phyloP scores from a whole-genome alignment of 768 basidiomycete species.

The Coprinopsis cinerea region DNA sequence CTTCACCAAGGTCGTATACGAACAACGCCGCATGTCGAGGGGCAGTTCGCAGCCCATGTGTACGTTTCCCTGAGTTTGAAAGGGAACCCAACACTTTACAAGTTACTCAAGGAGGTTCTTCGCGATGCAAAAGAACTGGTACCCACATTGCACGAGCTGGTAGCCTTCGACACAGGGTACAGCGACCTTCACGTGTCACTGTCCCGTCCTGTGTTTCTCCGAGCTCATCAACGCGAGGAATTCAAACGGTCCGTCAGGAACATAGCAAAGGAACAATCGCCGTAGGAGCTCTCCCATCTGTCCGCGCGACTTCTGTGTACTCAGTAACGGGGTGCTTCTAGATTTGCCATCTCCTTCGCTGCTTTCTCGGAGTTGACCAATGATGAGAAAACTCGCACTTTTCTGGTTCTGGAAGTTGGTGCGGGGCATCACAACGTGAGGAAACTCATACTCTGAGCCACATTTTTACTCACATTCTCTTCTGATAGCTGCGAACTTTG shows the following conservation, averaged over 20 bases:
- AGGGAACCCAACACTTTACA: slow-evolving; percentile 36
- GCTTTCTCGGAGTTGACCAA: slow-evolving; percentile 66
- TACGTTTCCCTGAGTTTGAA: slow-evolving; percentile 58
- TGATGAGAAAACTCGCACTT: slow-evolving; percentile 76
- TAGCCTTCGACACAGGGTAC: slow-evolving; percentile 15
- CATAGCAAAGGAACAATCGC: slow-evolving; percentile 37
- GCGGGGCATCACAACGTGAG: slow-evolving; percentile 75
- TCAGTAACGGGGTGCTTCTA: slow-evolving; percentile 21
- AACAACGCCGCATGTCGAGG: slow-evolving; percentile 73
- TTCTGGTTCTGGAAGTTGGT: slow-evolving; percentile 77
- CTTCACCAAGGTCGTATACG: slow-evolving; percentile 82
- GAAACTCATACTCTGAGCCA: neutral
- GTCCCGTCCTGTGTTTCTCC: slow-evolving; percentile 74
- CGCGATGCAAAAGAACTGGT: slow-evolving; percentile 36
- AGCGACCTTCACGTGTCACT: slow-evolving; percentile 78
- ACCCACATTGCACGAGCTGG: slow-evolving; percentile 42
- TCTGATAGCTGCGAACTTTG: slow-evolving; percentile 51
- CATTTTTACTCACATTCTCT: slow-evolving; percentile 1
- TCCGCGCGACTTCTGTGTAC: neutral
- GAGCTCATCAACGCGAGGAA: slow-evolving; percentile 73
- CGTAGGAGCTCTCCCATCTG: slow-evolving; percentile 31
- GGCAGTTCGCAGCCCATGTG: slow-evolving; percentile 78
- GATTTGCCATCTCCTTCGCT: slow-evolving; percentile 71
- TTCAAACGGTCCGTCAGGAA: slow-evolving; percentile 56
- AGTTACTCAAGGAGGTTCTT: slow-evolving; percentile 41